Evolutionary conservation across 1,284 basidiomycete species (phyloP), one percentile per base, ranked within the genome.

Genomic region (Fomes fomentarius): DNA sequence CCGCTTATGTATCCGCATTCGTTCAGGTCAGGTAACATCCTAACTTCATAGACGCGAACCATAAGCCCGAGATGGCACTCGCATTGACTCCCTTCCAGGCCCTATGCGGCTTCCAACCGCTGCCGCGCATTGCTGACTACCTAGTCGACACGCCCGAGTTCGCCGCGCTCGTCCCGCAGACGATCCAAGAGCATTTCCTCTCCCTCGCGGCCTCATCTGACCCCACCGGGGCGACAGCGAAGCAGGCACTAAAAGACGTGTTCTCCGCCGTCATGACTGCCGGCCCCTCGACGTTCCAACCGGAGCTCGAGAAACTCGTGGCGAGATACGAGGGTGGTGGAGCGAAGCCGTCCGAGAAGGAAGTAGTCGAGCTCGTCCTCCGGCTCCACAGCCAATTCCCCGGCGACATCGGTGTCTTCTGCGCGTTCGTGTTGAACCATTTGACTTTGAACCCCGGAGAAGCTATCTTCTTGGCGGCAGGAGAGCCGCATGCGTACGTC

Each of bases 21-120:
- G 22, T 12, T 12, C 19, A 25, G 6, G 9, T 12, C 43, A 34
- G 33, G 31, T 5, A 47, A 22, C n/a, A 19, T 24, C 21, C 42
- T 12, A 33, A 25, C 40, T 31, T 14, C 42, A 34, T 64, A 93
- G 94, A 98, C 71, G 81, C 86, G 12, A 97, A 97, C 67, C 95
- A 97, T 68, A 98, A 98, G 74, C 97, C 97, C 3, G 97, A 99
- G 71, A 97, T 99, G 94, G 95, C 96, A 11, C 83, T 99, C 47
- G 97, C 97, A 1, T 74, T 99, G 51, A 96, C 95, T 0, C 84
- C 89, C 7, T 99, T 99, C 77, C 80, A 80, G 34, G 97, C 93
- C 0, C 82, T 99, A 67, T 97, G 94, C 68, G 95, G 95, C 28
- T 98, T 97, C 75, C 80, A 88, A 11, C 94, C 94, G 4, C 80